Base-by-base conservation (phyloP, 164 flowering plant species). In the Magnolia officinalis region DNA sequence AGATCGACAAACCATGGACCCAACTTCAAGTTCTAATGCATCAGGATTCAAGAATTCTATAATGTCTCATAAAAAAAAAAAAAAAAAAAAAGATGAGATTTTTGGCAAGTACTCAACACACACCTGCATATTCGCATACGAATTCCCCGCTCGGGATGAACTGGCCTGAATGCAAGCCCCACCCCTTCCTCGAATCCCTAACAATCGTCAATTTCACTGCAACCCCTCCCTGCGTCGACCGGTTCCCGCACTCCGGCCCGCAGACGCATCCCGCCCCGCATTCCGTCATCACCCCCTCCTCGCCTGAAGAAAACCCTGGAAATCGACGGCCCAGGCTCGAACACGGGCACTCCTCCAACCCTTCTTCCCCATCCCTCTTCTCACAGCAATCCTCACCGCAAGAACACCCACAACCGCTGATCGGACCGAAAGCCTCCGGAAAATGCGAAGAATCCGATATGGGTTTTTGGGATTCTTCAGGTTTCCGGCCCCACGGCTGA, bases 41-140 rank as follows among this genome's bases (percentile, higher is more conserved):
- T 37, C 45, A 37, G 45, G 45, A 37, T 37, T 37, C 45, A 37
- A 3, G 45, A 37, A 37, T 37, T 37, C 6, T 37, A 37, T 37
- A 37, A 37, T 37, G 45, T 5, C 45, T 37, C 45, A 37, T 4
- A 4, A 37, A 37, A 5, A 37, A 4, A 5, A 37, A 3, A 2
- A 31, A 1, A 37, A 6, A 3, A 37, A 37, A 2, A 37, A 37
- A 3, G 45, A 37, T 37, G 45, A 37, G 45, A 37, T 37, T 37
- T 37, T 37, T 55, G 11, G 61, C 18, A 11, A 16, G 13, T 14
- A 55, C 61, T 37, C 45, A 3, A 4, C 4, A 37, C 61, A 55
- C 80, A 92, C 98, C 98, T 45, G 97, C 91, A 82, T 96, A 96
- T 73, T 94, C 98, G 72, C 96, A 96, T 16, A 92, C 76, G 72